These are phyloP conservation scores for Persicaria tinctoria DNA, from an alignment of 148 eudicot species.

Conservation along the genomic window DNA sequence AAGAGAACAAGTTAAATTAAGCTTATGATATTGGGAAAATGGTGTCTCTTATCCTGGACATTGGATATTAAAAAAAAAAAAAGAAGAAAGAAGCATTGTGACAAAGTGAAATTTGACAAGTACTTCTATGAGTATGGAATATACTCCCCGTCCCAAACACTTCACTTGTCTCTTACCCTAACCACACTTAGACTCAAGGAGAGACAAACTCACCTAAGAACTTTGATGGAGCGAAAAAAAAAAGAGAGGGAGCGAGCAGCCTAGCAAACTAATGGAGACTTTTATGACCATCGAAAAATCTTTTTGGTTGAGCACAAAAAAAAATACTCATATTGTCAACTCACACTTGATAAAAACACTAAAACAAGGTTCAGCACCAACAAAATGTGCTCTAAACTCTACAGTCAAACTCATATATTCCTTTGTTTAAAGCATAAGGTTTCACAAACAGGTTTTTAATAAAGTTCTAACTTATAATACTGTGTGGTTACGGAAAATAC, in stretches of 20 bases:
- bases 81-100: not conserved
- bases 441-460: not conserved
- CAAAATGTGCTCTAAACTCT: not conserved
- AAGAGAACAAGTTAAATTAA: not conserved
- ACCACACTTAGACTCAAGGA: not conserved
- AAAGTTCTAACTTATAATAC: not conserved
- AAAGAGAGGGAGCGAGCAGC: too few relatives aligned
- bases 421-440: not conserved
- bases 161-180: slow-evolving; percentile 1
- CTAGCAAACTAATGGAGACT: not conserved
- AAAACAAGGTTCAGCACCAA: not conserved
- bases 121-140: not conserved
- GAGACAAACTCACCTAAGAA: not conserved
- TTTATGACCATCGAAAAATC: not conserved
- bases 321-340: not conserved
- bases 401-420: not conserved
- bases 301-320: not conserved
- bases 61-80: not conserved
- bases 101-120: not conserved
- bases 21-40: not conserved
- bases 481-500: not conserved
- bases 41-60: too few relatives aligned
- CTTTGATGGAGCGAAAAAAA: not conserved
- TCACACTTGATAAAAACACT: not conserved
- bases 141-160: not conserved